phyloP scores from a whole-genome alignment of 2,329 filamentous ascomycete species.

The Aspergillus sp. region DNA sequence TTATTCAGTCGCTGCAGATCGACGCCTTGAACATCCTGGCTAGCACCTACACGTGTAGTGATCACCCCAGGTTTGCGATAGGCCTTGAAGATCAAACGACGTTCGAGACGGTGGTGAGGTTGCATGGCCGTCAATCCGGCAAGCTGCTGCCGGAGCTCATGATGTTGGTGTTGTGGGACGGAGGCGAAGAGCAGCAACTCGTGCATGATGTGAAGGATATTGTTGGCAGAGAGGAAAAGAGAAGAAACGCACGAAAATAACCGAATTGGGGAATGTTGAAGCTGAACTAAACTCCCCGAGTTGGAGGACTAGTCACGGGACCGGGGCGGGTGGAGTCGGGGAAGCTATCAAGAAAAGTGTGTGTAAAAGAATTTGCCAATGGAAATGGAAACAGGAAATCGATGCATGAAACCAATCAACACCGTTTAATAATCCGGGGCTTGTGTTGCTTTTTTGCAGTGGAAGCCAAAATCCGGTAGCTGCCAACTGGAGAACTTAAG shows the following conservation, averaged over 20 bases:
- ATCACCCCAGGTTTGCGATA: conserved; percentile 38
- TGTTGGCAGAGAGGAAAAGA: background rate
- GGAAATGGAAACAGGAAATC: too few relatives aligned
- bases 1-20: conserved; percentile 40
- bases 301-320: too few relatives aligned
- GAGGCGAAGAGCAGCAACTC: conserved; percentile 55
- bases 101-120: conserved; percentile 46
- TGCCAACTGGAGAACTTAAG: too few relatives aligned
- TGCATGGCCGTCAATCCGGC: conserved; percentile 55
- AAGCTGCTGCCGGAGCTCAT: conserved; percentile 54
- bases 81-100: conserved; percentile 52
- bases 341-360: too few relatives aligned
- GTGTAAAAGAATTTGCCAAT: too few relatives aligned
- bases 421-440: too few relatives aligned
- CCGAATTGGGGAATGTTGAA: background rate
- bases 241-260: too few relatives aligned
- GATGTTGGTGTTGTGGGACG: conserved; percentile 49
- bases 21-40: conserved; percentile 37
- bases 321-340: too few relatives aligned
- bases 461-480: too few relatives aligned
- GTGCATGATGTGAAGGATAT: conserved; percentile 42
- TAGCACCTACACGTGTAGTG: conserved; percentile 34
- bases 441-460: too few relatives aligned
- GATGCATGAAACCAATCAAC: too few relatives aligned
- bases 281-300: background rate